Evolutionary conservation across 352 stramenopile species (phyloP).

Genomic region (Phytophthora brassicae): DNA sequence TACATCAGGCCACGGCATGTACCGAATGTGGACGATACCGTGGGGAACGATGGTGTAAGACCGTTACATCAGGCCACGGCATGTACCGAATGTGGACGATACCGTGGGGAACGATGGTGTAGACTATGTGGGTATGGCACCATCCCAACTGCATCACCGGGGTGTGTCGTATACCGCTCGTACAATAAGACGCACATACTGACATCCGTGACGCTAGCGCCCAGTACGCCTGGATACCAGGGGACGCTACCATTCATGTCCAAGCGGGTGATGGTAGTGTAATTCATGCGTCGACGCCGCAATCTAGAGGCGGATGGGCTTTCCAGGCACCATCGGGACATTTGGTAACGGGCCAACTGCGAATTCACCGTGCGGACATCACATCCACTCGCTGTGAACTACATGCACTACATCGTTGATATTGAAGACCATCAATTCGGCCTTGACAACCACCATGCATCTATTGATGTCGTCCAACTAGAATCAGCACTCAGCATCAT

Average conservation of each 20-base stretch:
- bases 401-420: not conserved
- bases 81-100: not conserved
- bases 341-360: not conserved
- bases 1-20: not conserved
- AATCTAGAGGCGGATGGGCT: not conserved
- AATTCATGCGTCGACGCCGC: not conserved
- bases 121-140: not conserved
- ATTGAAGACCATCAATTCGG: not conserved
- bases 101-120: not conserved
- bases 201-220: not conserved
- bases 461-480: not conserved
- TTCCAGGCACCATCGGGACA: not conserved
- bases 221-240: not conserved
- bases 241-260: not conserved
- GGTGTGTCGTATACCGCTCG: not conserved
- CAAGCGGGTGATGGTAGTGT: conserved; percentile 3
- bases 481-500: not conserved
- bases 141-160: not conserved
- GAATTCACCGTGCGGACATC: not conserved
- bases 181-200: not conserved
- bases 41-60: not conserved
- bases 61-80: not conserved
- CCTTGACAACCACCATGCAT: not conserved
- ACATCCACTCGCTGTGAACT: conserved; percentile 12
- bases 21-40: not conserved